A percentile compares a stretch with the other conserved stretches of the same genome.
Conservation (phyloP, 2,329 filamentous ascomycete genomes). For the Colletotrichum acutatum region DNA sequence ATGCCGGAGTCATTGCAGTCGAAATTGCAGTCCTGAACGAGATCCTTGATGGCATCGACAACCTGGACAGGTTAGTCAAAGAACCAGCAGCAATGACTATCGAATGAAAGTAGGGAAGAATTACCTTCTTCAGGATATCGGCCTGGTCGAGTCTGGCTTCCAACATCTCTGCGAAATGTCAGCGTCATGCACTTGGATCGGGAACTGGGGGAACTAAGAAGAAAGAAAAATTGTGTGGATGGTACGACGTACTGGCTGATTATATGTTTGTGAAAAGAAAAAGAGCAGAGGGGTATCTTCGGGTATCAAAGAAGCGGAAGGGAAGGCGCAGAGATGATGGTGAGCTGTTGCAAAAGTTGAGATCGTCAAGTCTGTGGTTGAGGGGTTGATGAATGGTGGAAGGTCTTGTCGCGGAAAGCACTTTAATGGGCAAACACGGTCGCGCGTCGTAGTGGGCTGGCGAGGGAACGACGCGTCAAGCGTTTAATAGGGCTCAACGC, state of each 20-base stretch:
- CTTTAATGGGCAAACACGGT: constrained; percentile 46
- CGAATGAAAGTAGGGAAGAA: constrained; percentile 29
- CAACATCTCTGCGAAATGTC: constrained; percentile 71
- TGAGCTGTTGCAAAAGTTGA: constrained; percentile 1
- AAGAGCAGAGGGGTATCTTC: constrained; percentile 28
- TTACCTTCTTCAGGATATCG: constrained; percentile 91
- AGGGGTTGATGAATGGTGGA: constrained; percentile 27
- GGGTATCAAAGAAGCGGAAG: constrained; percentile 13
- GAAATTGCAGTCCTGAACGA: constrained; percentile 99
- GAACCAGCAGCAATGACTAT: constrained; percentile 16
- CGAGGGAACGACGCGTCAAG: constrained; percentile 44
- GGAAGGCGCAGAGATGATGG: background rate
- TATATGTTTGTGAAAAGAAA: constrained; percentile 3
- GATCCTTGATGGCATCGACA: constrained; percentile 98
- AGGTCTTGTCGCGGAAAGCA: constrained; percentile 41
- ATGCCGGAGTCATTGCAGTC: constrained; percentile 99
- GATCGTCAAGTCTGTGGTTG: constrained; percentile 19
- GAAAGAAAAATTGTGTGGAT: background rate
- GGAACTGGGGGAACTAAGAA: background rate
- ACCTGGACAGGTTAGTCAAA: constrained; percentile 66
- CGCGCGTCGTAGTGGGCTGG: constrained; percentile 38
- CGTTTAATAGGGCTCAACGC: constrained; percentile 40
- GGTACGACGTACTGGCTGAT: constrained; percentile 23
- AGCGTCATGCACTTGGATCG: constrained; percentile 46
- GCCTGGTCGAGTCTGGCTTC: constrained; percentile 98